Evolutionary conservation across 2,329 filamentous ascomycete species (phyloP).

Genomic region (Fusarium stilboides): DNA sequence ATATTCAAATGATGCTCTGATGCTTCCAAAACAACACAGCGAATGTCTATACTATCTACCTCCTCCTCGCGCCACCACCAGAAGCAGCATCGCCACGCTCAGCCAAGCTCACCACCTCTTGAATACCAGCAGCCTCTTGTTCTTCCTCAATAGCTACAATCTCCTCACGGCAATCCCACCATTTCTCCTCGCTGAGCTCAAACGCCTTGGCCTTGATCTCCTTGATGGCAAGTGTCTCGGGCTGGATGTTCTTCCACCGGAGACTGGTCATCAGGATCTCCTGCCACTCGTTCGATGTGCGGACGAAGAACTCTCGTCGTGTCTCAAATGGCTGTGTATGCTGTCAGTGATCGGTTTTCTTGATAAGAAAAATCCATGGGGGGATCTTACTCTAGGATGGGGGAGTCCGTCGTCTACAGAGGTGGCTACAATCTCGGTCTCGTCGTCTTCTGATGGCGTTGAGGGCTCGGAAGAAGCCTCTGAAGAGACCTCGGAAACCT

Average conservation of each 20-base stretch:
- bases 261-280: slow-evolving; percentile 84
- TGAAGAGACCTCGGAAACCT: slow-evolving; percentile 58
- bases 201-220: slow-evolving; percentile 95
- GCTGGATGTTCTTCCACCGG: slow-evolving; percentile 76
- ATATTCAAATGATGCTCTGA: not conserved
- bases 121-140: slow-evolving; percentile 94
- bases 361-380: not conserved
- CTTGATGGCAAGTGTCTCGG: slow-evolving; percentile 82
- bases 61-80: slow-evolving; percentile 53
- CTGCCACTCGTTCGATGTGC: slow-evolving; percentile 93
- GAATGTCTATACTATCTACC: slow-evolving; percentile 35
- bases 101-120: slow-evolving; percentile 90
- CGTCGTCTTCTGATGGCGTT: slow-evolving; percentile 59
- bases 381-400: slow-evolving; percentile 69
- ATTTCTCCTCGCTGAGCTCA: slow-evolving; percentile 92
- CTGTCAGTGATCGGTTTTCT: not conserved
- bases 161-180: slow-evolving; percentile 98
- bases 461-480: slow-evolving; percentile 49
- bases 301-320: slow-evolving; percentile 90
- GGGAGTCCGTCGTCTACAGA: slow-evolving; percentile 82
- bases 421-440: slow-evolving; percentile 64
- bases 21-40: not conserved
- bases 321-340: slow-evolving; percentile 84
- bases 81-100: slow-evolving; percentile 75
- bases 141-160: slow-evolving; percentile 93